Percentiles rank a stretch among this genome's conserved stretches.
Conservation (phyloP, 352 stramenopile genomes). For the Globisporangium megalacanthum region DNA sequence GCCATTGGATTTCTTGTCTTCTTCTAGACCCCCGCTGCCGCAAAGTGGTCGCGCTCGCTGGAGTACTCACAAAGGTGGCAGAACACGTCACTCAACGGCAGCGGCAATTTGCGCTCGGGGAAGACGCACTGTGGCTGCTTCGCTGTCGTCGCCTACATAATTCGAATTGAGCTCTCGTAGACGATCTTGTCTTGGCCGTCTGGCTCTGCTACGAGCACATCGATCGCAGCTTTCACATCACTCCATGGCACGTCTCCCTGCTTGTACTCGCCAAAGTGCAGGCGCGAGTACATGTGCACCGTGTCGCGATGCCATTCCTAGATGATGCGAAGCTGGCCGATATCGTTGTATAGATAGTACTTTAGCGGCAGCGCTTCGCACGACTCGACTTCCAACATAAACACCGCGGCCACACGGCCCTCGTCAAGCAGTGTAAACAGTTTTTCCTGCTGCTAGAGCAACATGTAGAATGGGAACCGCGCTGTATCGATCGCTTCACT, state of each 20-base stretch:
- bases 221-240: constrained; percentile 86
- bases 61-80: constrained; percentile 72
- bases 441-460: constrained; percentile 76
- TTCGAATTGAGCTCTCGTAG: constrained; percentile 85
- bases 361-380: constrained; percentile 64
- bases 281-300: constrained; percentile 76
- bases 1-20: too few relatives aligned
- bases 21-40: too few relatives aligned
- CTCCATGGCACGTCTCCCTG: constrained; percentile 84
- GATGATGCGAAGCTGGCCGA: constrained; percentile 58
- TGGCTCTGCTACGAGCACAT: constrained; percentile 75
- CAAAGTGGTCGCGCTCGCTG: too few relatives aligned
- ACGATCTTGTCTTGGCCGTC: constrained; percentile 81
- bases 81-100: constrained; percentile 75
- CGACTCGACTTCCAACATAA: constrained; percentile 55
- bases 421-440: constrained; percentile 70
- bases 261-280: constrained; percentile 78
- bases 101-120: constrained; percentile 56
- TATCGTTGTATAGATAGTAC: constrained; percentile 77
- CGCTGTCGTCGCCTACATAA: constrained; percentile 64
- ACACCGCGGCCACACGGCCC: constrained; percentile 45
- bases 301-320: constrained; percentile 64
- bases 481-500: constrained; percentile 84
- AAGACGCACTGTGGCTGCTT: constrained; percentile 82
- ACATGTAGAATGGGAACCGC: constrained; percentile 75